Conservation (phyloP, 2,329 filamentous ascomycete genomes). For the Fusarium incarnatum region DNA sequence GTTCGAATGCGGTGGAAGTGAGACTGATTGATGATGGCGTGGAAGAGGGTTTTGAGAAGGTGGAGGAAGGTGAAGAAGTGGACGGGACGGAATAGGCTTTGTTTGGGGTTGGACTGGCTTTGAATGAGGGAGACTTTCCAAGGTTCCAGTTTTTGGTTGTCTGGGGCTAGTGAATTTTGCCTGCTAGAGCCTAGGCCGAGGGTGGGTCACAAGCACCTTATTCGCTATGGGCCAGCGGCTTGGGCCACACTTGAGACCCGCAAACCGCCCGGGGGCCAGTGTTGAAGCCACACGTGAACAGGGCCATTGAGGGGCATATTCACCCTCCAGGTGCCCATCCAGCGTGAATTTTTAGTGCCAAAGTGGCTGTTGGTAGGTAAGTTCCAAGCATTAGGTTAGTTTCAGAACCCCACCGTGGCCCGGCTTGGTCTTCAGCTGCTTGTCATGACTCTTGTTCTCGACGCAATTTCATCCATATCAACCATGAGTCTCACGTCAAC, state of each 20-base stretch:
- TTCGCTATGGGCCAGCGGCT: conserved; percentile 28
- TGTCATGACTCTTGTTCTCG: conserved; percentile 27
- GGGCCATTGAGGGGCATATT: conserved; percentile 25
- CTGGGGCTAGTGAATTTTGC: conserved; percentile 39
- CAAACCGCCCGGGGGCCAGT: conserved; percentile 22
- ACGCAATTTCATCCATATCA: background rate
- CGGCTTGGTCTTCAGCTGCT: background rate
- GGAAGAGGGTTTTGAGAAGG: conserved; percentile 27
- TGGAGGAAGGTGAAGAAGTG: conserved; percentile 35
- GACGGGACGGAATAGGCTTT: conserved; percentile 27
- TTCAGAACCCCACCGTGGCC: conserved; percentile 13
- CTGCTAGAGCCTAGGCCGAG: conserved; percentile 16
- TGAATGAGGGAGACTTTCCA: conserved; percentile 35
- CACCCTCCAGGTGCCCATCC: conserved; percentile 6
- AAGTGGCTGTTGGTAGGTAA: conserved; percentile 1
- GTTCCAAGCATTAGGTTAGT: background rate
- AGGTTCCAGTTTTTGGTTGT: conserved; percentile 40
- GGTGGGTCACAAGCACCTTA: conserved; percentile 34
- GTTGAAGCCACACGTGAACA: conserved; percentile 24
- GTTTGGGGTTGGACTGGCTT: conserved; percentile 33
- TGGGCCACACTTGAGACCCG: conserved; percentile 27
- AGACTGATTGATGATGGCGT: conserved; percentile 10
- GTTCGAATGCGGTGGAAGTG: background rate
- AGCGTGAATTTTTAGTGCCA: conserved; percentile 15
- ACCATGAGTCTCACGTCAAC: background rate